Evolutionary conservation across 768 basidiomycete genomes (phyloP).

Genomic region (Tephrocybe sp.): DNA sequence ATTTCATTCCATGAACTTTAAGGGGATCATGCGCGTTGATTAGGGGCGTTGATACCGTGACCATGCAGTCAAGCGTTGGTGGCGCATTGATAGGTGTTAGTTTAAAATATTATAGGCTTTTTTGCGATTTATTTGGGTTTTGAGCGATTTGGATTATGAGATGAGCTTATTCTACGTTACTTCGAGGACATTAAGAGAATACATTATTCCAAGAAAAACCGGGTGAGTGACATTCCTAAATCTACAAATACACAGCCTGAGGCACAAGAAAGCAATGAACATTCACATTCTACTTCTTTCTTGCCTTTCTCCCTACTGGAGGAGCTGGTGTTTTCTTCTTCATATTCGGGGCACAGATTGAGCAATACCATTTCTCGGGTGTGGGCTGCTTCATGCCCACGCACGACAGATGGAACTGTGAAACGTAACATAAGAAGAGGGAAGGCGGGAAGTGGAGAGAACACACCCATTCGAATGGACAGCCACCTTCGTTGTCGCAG

Average conservation of each 20-base stretch:
- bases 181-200: too few species aligned
- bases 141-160: too few species aligned
- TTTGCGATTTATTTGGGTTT: too few species aligned
- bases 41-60: too few species aligned
- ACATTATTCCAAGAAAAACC: neutral
- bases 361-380: slow-evolving; percentile 58
- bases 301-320: slow-evolving; percentile 23
- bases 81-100: too few species aligned
- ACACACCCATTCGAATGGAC: slow-evolving; percentile 71
- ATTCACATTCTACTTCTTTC: slow-evolving; percentile 23
- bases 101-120: too few species aligned
- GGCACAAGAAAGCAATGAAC: neutral
- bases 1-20: too few species aligned
- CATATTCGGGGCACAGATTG: slow-evolving; percentile 36
- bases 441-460: neutral
- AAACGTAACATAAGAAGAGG: neutral
- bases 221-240: neutral
- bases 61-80: too few species aligned
- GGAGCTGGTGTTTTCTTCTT: slow-evolving; percentile 24
- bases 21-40: too few species aligned
- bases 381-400: slow-evolving; percentile 51
- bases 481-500: slow-evolving; percentile 65
- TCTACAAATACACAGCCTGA: slow-evolving; percentile 4
- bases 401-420: slow-evolving; percentile 62
- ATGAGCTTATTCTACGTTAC: too few species aligned